Base-by-base conservation (phyloP, 805 yeast genomes). In the Yamadazyma tumulicola region DNA sequence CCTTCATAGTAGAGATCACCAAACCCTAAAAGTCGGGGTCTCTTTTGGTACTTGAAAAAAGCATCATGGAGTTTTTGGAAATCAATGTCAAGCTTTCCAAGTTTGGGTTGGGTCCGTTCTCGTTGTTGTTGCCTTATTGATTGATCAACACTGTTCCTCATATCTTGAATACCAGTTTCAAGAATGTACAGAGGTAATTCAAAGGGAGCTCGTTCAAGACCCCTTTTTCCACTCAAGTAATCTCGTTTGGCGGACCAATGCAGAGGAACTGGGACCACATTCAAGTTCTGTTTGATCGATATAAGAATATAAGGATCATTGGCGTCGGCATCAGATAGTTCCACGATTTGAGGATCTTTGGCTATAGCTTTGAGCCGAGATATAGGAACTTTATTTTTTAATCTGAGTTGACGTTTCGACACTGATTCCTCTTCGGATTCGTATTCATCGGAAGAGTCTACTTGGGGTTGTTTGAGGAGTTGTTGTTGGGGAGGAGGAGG, bases 241-340 rank as follows among this genome's bases (percentile, higher is more conserved):
- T 85, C 96, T 34, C 83, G 64, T 50, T 86, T 87, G 11, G 72
- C 61, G 34, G 76, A 77, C 98, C 98, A 91, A 56, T 88, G 93
- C 0, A 60, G 51, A 0, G 97, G 97, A 1, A 91, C 86, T 2
- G 78, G 85, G 1, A 89, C 79, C 1, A 64, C 69, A 44, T 86
- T 85, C 37, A 77, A 79, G 22, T 66, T 59, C 0, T 80, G 61
- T 52, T 89, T 91, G 32, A 91, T 55, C 15, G 70, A 63, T 0
- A 85, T 77, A 10, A 78, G 66, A 14, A 88, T 52, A 31, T 64
- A 59, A 2, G 98, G 96, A 47, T 86, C 91, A 1, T 69, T 69
- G 0, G 97, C 82, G 61, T 89, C 93, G 2, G 79, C 81, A 55
- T 93, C 97, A 47, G 65, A 76, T 94, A 95, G 83, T 44, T 88